A percentile compares a stretch with the other conserved stretches of the same genome.
phyloP scores from a whole-genome alignment of 2,329 filamentous ascomycete genomes.

The Fusarium continuum region DNA sequence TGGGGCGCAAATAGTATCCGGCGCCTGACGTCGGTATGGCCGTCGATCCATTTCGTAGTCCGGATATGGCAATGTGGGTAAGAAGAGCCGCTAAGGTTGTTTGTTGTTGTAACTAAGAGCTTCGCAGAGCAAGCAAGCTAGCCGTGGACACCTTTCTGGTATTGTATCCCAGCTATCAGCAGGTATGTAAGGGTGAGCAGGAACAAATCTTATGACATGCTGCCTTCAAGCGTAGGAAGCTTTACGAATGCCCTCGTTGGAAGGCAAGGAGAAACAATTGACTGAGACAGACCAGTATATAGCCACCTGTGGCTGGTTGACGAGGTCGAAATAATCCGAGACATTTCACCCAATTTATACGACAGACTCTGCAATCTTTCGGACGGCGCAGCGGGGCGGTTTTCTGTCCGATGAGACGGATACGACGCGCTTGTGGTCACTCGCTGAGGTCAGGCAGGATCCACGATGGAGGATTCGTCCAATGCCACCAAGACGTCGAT shows the following conservation, averaged over 20 bases:
- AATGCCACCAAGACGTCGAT: background rate
- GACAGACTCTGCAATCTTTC: background rate
- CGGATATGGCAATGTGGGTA: slow-evolving; percentile 20
- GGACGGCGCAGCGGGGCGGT: background rate
- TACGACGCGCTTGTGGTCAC: background rate
- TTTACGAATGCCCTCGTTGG: background rate
- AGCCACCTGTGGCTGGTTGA: background rate
- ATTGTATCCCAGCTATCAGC: background rate
- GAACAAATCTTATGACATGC: background rate
- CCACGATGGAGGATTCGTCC: background rate
- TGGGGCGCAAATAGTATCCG: background rate
- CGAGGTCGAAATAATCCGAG: slow-evolving; percentile 1
- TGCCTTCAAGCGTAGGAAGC: background rate
- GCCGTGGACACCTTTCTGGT: background rate
- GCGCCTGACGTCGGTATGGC: slow-evolving; percentile 10
- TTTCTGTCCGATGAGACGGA: background rate
- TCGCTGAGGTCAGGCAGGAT: background rate
- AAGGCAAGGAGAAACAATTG: background rate
- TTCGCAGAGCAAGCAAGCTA: background rate
- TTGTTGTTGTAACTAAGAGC: background rate
- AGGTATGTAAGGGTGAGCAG: background rate
- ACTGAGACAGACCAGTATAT: background rate
- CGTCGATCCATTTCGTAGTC: background rate
- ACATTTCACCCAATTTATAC: slow-evolving; percentile 10
- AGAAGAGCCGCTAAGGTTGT: background rate